These are phyloP conservation scores for Cryptosporidium felis DNA, from an alignment of 169 alveolate genomes.

Conservation along the genomic window DNA sequence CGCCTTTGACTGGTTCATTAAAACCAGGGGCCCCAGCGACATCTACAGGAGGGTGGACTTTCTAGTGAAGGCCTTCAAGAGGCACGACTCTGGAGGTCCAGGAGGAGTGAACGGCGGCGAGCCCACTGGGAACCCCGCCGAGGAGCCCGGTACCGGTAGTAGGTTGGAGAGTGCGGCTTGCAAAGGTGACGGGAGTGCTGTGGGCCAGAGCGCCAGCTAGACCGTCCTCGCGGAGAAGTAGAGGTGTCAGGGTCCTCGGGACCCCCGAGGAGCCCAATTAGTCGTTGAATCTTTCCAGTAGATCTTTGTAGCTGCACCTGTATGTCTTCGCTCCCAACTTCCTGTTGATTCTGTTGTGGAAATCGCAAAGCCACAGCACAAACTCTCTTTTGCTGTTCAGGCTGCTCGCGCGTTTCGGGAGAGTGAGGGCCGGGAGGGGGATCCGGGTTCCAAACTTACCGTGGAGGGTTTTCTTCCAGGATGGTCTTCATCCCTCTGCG, in stretches of 20 bases:
- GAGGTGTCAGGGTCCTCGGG: too few relatives aligned
- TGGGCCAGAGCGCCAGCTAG: too few relatives aligned
- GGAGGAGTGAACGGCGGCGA: too few relatives aligned
- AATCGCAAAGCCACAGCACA: conserved; percentile 55
- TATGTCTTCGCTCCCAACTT: conserved; percentile 7
- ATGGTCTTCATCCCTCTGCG: conserved; percentile 12
- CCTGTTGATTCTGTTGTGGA: conserved; percentile 33
- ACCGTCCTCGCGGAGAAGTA: too few relatives aligned
- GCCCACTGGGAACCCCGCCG: too few relatives aligned
- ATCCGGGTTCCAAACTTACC: neutral
- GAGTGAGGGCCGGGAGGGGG: neutral
- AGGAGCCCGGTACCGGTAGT: too few relatives aligned
- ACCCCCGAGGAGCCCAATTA: too few relatives aligned
- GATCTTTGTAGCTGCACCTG: conserved; percentile 21
- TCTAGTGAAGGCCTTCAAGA: conserved; percentile 78
- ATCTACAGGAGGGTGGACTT: conserved; percentile 81
- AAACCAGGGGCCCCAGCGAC: conserved; percentile 78
- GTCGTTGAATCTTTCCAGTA: neutral
- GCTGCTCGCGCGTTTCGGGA: neutral
- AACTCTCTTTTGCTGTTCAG: conserved; percentile 24
- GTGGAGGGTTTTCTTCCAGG: conserved; percentile 14
- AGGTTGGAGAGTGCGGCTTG: too few relatives aligned
- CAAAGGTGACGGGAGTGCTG: too few relatives aligned
- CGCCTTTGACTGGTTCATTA: conserved; percentile 79
- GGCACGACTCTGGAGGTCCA: neutral